Evolutionary conservation across 2,329 filamentous ascomycete genomes (phyloP), one percentile per base, ranked within the genome.

Genomic region (Paracamarosporium sp.): DNA sequence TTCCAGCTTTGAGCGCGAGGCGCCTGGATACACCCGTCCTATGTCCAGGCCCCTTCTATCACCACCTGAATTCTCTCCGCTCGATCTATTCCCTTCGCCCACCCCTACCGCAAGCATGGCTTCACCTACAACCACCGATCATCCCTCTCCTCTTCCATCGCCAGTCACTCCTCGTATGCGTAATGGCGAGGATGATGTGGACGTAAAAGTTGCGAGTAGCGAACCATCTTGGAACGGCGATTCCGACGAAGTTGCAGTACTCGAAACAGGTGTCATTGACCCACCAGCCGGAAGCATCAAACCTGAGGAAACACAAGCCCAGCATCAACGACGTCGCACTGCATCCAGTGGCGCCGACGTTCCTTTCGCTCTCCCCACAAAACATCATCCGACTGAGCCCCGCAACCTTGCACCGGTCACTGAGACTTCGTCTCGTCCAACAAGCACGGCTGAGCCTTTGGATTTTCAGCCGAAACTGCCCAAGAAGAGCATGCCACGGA

Each of bases 141-240:
- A 71, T 44, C 59, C 68, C 1, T 74, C 72, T 1, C 72, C 67
- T 30, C 60, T 76, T 1, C 73, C 75, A 12, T 76, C 74, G 0
- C 75, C 75, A 0, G 56, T 75, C n/a, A 77, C 75, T 0, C 75
- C 75, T 4, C 69, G 70, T 11, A 62, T 66, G 25, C 67, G 68
- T 17, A 50, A 61, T 4, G 68, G 64, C 7, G 72, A 74, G 30
- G 55, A 51, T 13, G 72, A 71, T 27, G 58, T 76, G 9, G 53
- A 62, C 11, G 73, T 77, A 30, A 76, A 75, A 55, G 74, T 77
- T 12, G 75, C 73, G 7, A 68, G 64, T 51, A 78, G 75, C 53
- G 74, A 76, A 22, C 63, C 65, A 8, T 68, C 64, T 9, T 66
- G 67, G 51, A 71, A 71, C 27, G 61, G 65, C 8, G 72, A 75